These are phyloP conservation scores for Pulveroboletus sp. DNA, from an alignment of 1,284 basidiomycete species.

Conservation along the genomic window DNA sequence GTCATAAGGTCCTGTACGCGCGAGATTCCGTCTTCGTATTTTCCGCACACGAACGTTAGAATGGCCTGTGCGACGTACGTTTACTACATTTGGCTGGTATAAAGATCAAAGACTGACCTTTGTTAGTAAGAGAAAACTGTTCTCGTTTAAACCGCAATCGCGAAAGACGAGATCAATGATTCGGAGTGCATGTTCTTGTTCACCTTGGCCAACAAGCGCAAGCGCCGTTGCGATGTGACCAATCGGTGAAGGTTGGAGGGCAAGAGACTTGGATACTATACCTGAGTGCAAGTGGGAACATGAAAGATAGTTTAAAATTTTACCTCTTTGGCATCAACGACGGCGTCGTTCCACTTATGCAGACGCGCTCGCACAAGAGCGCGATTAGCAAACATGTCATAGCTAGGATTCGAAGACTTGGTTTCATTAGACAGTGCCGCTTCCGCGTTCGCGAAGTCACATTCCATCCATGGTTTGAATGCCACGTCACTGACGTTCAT, in stretches of 20 bases:
- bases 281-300: not conserved
- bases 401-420: not conserved
- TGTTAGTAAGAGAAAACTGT: not conserved
- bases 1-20: not conserved
- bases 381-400: not conserved
- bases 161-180: not conserved
- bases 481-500: conserved; percentile 3
- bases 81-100: too few relatives aligned
- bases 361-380: not conserved
- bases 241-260: not conserved
- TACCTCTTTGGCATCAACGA: conserved; percentile 3
- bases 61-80: not conserved
- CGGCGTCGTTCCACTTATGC: not conserved
- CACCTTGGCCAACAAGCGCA: not conserved
- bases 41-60: not conserved
- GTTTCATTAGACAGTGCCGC: not conserved
- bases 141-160: not conserved
- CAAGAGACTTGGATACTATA: not conserved
- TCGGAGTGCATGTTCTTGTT: not conserved
- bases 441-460: not conserved
- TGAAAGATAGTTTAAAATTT: not conserved
- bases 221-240: conserved; percentile 6
- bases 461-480: not conserved
- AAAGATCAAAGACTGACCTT: too few relatives aligned
- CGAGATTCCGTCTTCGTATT: not conserved